A percentile compares a stretch with the other conserved stretches of the same genome.
Evolutionary conservation across 345 rosid genomes (phyloP).

Genomic region (Psidium friedrichsthalianum): DNA sequence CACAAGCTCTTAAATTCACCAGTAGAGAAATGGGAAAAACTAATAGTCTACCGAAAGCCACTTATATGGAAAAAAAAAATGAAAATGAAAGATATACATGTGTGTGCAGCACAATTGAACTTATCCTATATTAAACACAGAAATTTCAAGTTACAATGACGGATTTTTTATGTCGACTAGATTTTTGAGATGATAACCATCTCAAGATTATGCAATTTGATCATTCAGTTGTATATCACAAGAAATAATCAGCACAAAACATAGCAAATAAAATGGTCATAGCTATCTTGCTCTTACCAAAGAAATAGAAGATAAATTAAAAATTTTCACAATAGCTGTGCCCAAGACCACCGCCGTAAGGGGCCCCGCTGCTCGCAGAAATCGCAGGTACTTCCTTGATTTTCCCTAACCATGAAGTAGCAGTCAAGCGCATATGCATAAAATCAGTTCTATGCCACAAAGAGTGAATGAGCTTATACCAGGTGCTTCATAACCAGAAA

Average conservation of each 20-base stretch:
- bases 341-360: slow-evolving; percentile 84
- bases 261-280: background rate
- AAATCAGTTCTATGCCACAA: background rate
- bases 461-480: slow-evolving; percentile 36
- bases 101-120: background rate
- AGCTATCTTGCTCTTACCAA: slow-evolving; percentile 47
- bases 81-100: background rate
- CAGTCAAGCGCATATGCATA: background rate
- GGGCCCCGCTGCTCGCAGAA: slow-evolving; percentile 88
- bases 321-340: slow-evolving; percentile 71
- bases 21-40: background rate
- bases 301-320: slow-evolving; percentile 70
- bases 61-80: background rate
- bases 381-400: slow-evolving; percentile 70
- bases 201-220: background rate
- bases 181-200: background rate
- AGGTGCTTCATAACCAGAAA: slow-evolving; percentile 81
- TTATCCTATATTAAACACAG: background rate
- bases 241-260: background rate
- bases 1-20: background rate
- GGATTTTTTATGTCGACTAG: background rate
- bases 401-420: slow-evolving; percentile 57
- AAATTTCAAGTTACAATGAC: background rate
- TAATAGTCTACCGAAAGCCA: background rate
- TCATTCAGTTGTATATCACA: background rate